Evolutionary conservation across 208 protist genomes (phyloP), one percentile per base, ranked within the genome.

Genomic region (Leptomonas seymouri): DNA sequence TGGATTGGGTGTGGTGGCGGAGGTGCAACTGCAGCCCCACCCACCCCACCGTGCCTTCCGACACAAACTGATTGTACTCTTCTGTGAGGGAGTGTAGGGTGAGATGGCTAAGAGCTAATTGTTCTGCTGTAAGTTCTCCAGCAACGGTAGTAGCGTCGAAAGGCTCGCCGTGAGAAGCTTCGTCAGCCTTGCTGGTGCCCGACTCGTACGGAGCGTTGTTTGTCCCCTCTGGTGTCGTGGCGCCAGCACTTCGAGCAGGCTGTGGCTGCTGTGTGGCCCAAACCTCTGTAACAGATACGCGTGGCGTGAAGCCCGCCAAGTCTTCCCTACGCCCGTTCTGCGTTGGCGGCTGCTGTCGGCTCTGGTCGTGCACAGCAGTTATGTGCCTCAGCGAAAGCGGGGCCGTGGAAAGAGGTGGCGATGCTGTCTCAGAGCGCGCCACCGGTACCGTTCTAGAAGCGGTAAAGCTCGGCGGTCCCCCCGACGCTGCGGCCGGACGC

Each of bases 11-110:
- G 67, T 78, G 78, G 28, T 55, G 60, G 27, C 78, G 76, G 23
- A 87, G 71, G 60, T 81, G 77, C 30, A 58, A 44, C 67, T 84
- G 82, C 62, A 87, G 65, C 0, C 69, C 74, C 18, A 78, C 48
- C 77, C 77, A 87, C 44, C 72, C 77, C 30, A 77, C 69, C 30
- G 74, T 61, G 39, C 64, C 66, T 42, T 65, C 60, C 11, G 61
- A n/a, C 7, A 57, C 34, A 34, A 71, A 59, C 15, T 62, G 42
- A 36, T 62, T 65, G 59, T 77, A 77, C 64, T 77, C 71, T 16
- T 67, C 64, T 0, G 71, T 71, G 20, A 77, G 34, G 4, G 71
- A 77, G 42, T 64, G 71, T 15, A 77, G 21, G 9, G 71, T 77
- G 23, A 61, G 65, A 31, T 77, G 64, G 21, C 51, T 39, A 14